Percentiles rank a stretch among this genome's conserved stretches.
These are phyloP conservation scores for Leccinum imitatum DNA, from an alignment of 768 basidiomycete species.

Conservation along the genomic window DNA sequence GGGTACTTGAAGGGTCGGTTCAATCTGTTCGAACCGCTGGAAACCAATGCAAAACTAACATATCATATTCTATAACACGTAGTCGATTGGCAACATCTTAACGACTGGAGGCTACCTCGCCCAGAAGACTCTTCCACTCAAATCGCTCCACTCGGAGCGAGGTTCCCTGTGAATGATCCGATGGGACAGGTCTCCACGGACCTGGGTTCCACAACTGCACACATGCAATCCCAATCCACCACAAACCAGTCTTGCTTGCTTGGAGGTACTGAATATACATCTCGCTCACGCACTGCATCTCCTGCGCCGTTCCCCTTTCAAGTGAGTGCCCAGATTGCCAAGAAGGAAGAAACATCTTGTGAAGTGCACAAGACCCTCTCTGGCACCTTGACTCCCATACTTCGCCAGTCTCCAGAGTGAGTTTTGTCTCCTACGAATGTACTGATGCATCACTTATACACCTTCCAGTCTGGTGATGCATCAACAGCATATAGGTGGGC, in stretches of 20 bases:
- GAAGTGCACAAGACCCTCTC: background rate
- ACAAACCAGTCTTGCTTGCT: background rate
- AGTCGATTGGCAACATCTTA: no score
- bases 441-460: background rate
- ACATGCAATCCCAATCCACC: no score
- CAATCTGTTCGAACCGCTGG: no score
- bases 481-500: conserved; percentile 38
- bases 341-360: background rate
- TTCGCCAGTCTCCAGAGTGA: no score
- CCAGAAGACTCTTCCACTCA: background rate
- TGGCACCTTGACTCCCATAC: background rate
- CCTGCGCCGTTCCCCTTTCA: background rate
- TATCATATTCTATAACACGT: no score
- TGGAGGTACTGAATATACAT: no score
- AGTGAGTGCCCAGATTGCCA: background rate
- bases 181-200: background rate
- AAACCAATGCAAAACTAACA: no score
- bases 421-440: background rate
- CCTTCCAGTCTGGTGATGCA: conserved; percentile 31
- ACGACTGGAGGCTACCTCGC: no score
- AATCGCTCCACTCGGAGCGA: background rate
- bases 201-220: background rate
- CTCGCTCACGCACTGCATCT: no score
- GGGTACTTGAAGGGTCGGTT: no score
- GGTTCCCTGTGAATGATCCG: background rate